A percentile compares a stretch with the other conserved stretches of the same genome.
Evolutionary conservation across 768 basidiomycete species (phyloP).

Genomic region (Punctularia strigosozonata): DNA sequence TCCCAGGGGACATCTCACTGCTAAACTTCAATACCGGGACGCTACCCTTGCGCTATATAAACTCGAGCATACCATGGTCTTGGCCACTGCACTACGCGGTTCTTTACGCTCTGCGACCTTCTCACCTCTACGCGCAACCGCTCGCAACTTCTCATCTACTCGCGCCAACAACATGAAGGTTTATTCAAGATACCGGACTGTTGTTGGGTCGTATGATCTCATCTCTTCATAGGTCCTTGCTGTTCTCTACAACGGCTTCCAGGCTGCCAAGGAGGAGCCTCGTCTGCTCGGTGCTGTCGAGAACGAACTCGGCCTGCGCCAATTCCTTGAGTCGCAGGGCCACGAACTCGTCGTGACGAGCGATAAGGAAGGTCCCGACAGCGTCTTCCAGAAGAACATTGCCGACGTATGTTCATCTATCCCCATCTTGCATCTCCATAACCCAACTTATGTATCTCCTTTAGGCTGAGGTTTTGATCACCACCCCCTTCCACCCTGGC

Average conservation of each 20-base stretch:
- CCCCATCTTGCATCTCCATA: slow-evolving; percentile 3
- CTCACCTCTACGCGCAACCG: too few relatives aligned
- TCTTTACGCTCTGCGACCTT: too few relatives aligned
- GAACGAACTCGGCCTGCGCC: slow-evolving; percentile 70
- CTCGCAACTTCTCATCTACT: too few relatives aligned
- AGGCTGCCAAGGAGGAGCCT: slow-evolving; percentile 56
- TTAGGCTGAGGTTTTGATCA: slow-evolving; percentile 71
- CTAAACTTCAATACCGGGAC: too few relatives aligned
- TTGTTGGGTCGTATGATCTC: too few relatives aligned
- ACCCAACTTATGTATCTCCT: slow-evolving; percentile 6
- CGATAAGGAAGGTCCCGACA: slow-evolving; percentile 74
- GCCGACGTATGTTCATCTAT: slow-evolving; percentile 43
- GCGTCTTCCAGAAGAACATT: slow-evolving; percentile 75
- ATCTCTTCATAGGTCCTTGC: slow-evolving; percentile 51
- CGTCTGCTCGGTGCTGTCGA: slow-evolving; percentile 73
- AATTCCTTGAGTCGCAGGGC: slow-evolving; percentile 59
- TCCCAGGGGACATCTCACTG: too few relatives aligned
- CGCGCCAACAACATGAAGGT: too few relatives aligned
- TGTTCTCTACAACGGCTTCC: slow-evolving; percentile 59
- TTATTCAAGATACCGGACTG: too few relatives aligned
- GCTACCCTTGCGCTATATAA: too few relatives aligned
- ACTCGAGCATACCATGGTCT: too few relatives aligned
- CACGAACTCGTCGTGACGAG: slow-evolving; percentile 71
- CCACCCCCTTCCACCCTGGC: slow-evolving; percentile 80
- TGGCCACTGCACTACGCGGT: too few relatives aligned